A percentile compares a stretch with the other conserved stretches of the same genome.
phyloP scores from a whole-genome alignment of 441 rosid genomes.

The Erodium moschatum region DNA sequence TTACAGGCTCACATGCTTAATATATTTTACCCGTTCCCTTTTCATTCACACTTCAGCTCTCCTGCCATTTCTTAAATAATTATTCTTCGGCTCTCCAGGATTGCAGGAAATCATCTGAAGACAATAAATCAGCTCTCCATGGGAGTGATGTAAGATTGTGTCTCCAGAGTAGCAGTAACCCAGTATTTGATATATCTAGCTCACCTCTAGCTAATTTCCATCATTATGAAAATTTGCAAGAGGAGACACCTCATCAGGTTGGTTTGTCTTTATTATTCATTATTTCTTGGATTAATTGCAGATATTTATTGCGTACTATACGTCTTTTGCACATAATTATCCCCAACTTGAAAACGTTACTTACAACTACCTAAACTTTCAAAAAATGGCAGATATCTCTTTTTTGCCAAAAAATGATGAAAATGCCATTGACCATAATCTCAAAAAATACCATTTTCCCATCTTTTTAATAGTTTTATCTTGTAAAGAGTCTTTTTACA shows the following conservation, averaged over 20 bases:
- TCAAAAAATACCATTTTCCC: too few relatives aligned
- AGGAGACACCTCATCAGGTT: conserved; percentile 54
- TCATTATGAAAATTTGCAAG: conserved; percentile 52
- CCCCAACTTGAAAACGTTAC: too few relatives aligned
- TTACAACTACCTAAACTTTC: too few relatives aligned
- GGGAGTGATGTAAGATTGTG: conserved; percentile 48
- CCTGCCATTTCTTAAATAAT: conserved; percentile 6
- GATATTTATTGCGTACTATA: too few relatives aligned
- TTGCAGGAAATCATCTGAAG: conserved; percentile 39
- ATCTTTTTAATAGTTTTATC: too few relatives aligned
- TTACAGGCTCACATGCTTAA: conserved; percentile 5
- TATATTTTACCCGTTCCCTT: background rate
- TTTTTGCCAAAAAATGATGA: too few relatives aligned
- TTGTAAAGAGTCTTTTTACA: too few relatives aligned
- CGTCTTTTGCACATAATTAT: too few relatives aligned
- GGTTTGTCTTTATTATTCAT: conserved; percentile 11
- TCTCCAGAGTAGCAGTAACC: conserved; percentile 33
- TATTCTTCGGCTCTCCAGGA: conserved; percentile 41
- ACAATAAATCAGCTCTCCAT: conserved; percentile 27
- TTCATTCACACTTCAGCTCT: conserved; percentile 10
- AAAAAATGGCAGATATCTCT: too few relatives aligned
- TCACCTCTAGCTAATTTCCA: conserved; percentile 82
- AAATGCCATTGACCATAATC: too few relatives aligned
- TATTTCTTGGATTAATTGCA: too few relatives aligned
- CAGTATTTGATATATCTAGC: conserved; percentile 42